Conservation (phyloP, 176 grass and related monocot species). For the Cenchrus americanus region DNA sequence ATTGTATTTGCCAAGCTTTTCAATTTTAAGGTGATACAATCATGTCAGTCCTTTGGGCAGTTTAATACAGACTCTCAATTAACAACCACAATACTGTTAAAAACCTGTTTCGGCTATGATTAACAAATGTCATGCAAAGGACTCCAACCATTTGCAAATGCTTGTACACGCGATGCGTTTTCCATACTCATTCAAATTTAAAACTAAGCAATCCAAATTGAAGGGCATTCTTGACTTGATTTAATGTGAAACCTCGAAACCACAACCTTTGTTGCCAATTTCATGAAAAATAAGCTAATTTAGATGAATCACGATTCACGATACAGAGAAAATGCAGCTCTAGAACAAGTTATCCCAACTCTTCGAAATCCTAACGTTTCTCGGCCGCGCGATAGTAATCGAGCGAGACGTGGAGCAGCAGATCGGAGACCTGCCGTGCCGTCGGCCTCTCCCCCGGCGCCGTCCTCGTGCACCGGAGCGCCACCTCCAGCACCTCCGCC, state of each 20-base stretch:
- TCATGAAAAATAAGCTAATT: constrained; percentile 10
- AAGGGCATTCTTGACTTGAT: constrained; percentile 27
- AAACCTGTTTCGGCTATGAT: background rate
- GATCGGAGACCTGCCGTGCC: constrained; percentile 78
- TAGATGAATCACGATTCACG: constrained; percentile 35
- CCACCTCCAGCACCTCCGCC: constrained; percentile 67
- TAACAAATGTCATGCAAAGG: background rate
- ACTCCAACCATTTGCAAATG: background rate
- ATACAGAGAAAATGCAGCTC: constrained; percentile 10
- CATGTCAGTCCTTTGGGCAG: background rate
- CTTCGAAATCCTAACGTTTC: constrained; percentile 30
- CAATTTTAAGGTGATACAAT: background rate
- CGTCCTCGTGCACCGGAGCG: constrained; percentile 71
- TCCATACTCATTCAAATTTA: background rate
- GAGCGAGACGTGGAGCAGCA: constrained; percentile 68
- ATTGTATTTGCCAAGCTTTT: background rate
- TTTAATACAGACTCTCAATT: background rate
- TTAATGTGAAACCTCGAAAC: background rate
- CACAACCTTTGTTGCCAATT: background rate
- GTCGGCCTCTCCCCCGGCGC: constrained; percentile 74
- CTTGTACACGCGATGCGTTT: background rate
- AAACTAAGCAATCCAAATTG: constrained; percentile 33
- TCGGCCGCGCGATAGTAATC: constrained; percentile 59
- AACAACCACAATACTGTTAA: background rate
- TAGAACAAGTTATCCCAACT: background rate